Percentiles rank a stretch among this genome's conserved stretches.
phyloP scores from a whole-genome alignment of 2,329 filamentous ascomycete genomes.

The Clonostachys chloroleuca region DNA sequence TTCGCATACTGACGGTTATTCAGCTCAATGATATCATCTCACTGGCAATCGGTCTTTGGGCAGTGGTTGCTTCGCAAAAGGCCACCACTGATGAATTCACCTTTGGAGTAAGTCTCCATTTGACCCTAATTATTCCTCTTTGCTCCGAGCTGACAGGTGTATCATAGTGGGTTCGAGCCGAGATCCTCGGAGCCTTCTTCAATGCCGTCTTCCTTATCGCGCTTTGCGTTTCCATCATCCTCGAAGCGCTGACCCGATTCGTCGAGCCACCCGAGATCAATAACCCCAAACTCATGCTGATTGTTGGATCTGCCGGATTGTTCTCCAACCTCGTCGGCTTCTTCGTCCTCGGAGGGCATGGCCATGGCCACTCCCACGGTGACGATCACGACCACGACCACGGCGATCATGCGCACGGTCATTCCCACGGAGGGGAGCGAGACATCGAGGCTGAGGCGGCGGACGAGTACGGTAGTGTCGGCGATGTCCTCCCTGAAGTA shows the following conservation, averaged over 20 bases:
- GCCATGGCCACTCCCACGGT: slow-evolving; percentile 69
- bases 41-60: slow-evolving; percentile 88
- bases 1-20: background rate
- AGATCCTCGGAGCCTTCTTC: slow-evolving; percentile 92
- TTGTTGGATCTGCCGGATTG: slow-evolving; percentile 83
- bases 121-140: background rate
- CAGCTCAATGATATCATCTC: slow-evolving; percentile 97
- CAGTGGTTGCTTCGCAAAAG: slow-evolving; percentile 82
- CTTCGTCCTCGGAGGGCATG: slow-evolving; percentile 88
- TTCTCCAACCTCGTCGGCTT: slow-evolving; percentile 86
- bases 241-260: slow-evolving; percentile 90
- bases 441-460: slow-evolving; percentile 43
- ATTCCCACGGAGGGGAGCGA: slow-evolving; percentile 20
- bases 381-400: slow-evolving; percentile 44
- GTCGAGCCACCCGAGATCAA: slow-evolving; percentile 84
- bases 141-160: background rate
- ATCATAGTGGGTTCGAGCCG: slow-evolving; percentile 84
- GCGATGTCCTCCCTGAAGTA: slow-evolving; percentile 55
- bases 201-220: slow-evolving; percentile 98
- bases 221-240: slow-evolving; percentile 90
- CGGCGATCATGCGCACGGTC: slow-evolving; percentile 19
- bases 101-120: slow-evolving; percentile 67
- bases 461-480: slow-evolving; percentile 54
- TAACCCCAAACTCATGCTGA: slow-evolving; percentile 81
- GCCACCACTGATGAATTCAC: slow-evolving; percentile 89